Evolutionary conservation across 257 asterid genomes (phyloP).

Genomic region (Solanum rostratum): DNA sequence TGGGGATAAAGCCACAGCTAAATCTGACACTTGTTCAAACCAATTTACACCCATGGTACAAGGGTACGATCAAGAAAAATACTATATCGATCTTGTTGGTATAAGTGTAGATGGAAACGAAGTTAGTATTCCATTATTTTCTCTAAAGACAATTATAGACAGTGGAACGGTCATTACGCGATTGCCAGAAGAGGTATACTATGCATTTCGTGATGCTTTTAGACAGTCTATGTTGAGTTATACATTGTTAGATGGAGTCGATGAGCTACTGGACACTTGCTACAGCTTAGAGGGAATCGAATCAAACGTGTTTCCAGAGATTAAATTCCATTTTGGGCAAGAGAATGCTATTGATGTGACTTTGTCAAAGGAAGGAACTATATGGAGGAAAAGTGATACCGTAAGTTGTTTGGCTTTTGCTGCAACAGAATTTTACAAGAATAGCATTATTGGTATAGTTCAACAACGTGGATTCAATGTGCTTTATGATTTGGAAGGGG

Average conservation of each 20-base stretch:
- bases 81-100: not conserved
- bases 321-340: not conserved
- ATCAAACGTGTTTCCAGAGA: not conserved
- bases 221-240: not conserved
- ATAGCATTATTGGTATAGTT: not conserved
- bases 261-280: not conserved
- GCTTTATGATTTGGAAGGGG: not conserved
- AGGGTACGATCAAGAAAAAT: not conserved
- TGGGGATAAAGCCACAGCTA: not conserved
- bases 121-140: not conserved
- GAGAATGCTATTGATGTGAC: not conserved
- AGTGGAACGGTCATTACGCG: not conserved
- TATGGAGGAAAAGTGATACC: not conserved
- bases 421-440: not conserved
- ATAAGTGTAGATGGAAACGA: not conserved
- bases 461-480: not conserved
- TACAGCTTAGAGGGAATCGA: not conserved
- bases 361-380: not conserved
- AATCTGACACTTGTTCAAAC: not conserved
- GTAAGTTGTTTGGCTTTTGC: not conserved
- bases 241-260: not conserved
- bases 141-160: not conserved
- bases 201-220: not conserved
- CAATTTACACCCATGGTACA: not conserved
- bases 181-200: not conserved